Percentiles rank a stretch among this genome's conserved stretches.
Conservation (phyloP, 345 rosid genomes). For the Gossypioides kirkii region DNA sequence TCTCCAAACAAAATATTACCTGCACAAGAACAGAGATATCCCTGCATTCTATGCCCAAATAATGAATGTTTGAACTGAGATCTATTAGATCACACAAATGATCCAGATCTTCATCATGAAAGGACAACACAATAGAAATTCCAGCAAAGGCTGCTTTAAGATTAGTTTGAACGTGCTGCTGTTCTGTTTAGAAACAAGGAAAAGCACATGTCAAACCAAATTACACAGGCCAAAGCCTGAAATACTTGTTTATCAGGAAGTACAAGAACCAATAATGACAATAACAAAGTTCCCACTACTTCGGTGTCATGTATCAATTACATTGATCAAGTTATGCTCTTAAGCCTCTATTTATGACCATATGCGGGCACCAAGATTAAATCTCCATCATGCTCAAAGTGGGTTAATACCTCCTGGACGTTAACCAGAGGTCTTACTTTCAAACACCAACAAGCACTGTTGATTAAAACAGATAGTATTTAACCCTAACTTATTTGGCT, state of each 20-base stretch:
- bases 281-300: not conserved
- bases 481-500: not conserved
- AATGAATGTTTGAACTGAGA: conserved; percentile 38
- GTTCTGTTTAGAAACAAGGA: conserved; percentile 45
- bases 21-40: conserved; percentile 52
- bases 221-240: not conserved
- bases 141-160: conserved; percentile 57
- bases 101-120: conserved; percentile 53
- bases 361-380: not conserved
- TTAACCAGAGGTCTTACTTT: not conserved
- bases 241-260: not conserved
- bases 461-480: not conserved
- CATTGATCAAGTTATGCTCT: not conserved
- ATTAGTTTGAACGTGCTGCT: conserved; percentile 75
- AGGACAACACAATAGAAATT: conserved; percentile 53
- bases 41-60: conserved; percentile 65
- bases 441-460: not conserved
- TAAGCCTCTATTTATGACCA: not conserved
- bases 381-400: not conserved
- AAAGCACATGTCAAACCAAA: conserved; percentile 9
- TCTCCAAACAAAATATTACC: conserved; percentile 48
- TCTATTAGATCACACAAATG: conserved; percentile 20
- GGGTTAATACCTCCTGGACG: not conserved
- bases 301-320: not conserved
- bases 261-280: not conserved